phyloP scores from a whole-genome alignment of 2,329 filamentous ascomycete species.

The Mycogone perniciosa region DNA sequence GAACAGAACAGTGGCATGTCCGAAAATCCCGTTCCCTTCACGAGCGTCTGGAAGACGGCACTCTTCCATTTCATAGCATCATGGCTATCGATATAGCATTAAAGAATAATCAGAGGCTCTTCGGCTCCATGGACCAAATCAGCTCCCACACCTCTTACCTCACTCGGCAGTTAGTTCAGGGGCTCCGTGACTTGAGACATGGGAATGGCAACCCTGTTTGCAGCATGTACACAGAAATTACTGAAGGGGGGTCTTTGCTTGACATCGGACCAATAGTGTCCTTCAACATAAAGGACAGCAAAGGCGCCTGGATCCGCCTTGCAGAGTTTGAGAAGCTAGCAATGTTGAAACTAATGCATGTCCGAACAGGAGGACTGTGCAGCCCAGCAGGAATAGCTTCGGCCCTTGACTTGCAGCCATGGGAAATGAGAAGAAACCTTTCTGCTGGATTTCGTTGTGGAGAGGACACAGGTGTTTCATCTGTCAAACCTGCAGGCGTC shows the following conservation, averaged over 20 bases:
- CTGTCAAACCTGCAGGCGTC: conserved; percentile 81
- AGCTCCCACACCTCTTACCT: conserved; percentile 66
- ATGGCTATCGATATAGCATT: conserved; percentile 74
- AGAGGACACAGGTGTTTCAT: conserved; percentile 71
- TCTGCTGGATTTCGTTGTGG: conserved; percentile 81
- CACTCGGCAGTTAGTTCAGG: conserved; percentile 49
- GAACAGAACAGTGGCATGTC: conserved; percentile 78
- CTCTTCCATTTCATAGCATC: conserved; percentile 84
- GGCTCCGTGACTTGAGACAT: conserved; percentile 58
- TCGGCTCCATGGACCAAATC: conserved; percentile 62
- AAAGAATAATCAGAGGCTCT: conserved; percentile 60
- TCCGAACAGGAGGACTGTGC: conserved; percentile 84
- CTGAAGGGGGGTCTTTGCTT: conserved; percentile 21
- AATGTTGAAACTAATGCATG: conserved; percentile 68
- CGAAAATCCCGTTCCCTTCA: conserved; percentile 67
- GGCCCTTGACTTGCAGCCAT: conserved; percentile 64
- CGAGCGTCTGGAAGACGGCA: conserved; percentile 83
- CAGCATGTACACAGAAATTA: conserved; percentile 50
- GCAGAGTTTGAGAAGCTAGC: conserved; percentile 84
- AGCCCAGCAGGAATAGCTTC: conserved; percentile 82
- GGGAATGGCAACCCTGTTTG: conserved; percentile 62
- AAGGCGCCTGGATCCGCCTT: conserved; percentile 70
- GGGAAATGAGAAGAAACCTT: conserved; percentile 81
- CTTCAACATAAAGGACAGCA: conserved; percentile 69
- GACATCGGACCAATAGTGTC: conserved; percentile 69